phyloP scores from a whole-genome alignment of 129 eudicot species.

The Centrapalus pauciflorus region DNA sequence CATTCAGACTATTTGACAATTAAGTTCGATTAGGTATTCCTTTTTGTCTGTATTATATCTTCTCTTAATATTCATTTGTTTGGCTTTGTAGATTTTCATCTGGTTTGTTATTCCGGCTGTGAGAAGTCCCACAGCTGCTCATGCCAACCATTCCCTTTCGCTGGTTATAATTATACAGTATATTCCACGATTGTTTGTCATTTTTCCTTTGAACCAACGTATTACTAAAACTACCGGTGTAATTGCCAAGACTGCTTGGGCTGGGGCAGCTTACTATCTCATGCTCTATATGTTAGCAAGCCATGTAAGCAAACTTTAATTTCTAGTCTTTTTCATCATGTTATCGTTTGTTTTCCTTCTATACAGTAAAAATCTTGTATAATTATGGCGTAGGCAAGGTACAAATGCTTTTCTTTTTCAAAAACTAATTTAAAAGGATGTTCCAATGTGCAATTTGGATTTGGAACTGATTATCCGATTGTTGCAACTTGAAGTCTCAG shows the following conservation, averaged over 20 bases:
- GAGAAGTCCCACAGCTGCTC: constrained; percentile 32
- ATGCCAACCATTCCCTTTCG: constrained; percentile 56
- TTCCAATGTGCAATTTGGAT: too few relatives aligned
- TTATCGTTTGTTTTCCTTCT: not conserved
- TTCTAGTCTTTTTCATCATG: not conserved
- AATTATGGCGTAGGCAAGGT: too few relatives aligned
- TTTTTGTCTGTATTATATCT: not conserved
- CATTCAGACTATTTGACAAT: too few relatives aligned
- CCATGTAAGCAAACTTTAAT: constrained; percentile 56
- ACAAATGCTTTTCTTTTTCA: too few relatives aligned
- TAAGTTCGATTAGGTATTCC: too few relatives aligned
- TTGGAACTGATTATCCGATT: too few relatives aligned
- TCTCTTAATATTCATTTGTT: constrained; percentile 1
- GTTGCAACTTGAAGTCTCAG: too few relatives aligned
- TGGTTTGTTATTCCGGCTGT: constrained; percentile 58
- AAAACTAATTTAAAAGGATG: too few relatives aligned
- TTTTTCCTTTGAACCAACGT: constrained; percentile 68
- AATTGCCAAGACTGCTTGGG: constrained; percentile 75
- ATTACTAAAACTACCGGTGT: constrained; percentile 72
- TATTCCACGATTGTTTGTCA: constrained; percentile 65
- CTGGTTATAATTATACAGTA: constrained; percentile 72
- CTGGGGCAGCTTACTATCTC: constrained; percentile 88
- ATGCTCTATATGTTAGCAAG: constrained; percentile 74
- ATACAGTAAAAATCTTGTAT: not conserved
- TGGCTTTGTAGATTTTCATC: constrained; percentile 50